Base-by-base conservation (phyloP, 306 rosid species). In the Glycine latifolia region DNA sequence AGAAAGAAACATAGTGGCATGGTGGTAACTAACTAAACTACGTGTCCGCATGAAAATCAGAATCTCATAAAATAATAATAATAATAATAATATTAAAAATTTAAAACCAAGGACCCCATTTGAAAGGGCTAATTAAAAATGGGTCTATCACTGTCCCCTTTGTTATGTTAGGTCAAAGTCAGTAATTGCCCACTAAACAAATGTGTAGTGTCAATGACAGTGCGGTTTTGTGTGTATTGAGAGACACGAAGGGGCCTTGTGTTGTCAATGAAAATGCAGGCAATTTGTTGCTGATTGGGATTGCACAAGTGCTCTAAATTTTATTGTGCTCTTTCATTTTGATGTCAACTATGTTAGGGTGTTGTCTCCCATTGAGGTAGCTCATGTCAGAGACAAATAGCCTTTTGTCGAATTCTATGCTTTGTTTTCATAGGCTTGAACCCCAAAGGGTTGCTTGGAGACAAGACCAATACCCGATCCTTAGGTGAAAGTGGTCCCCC, bases 351-450 rank as follows among this genome's bases (percentile, higher is more conserved):
- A 56, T 82, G 78, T 71, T 52, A 59, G 55, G 82, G 65, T 15
- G 0, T 56, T 83, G 91, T 89, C 89, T 81, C 82, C 89, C 70
- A 47, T 76, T 76, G 31, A 68, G 85, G 84, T 76, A 41, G 78
- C 82, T 81, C 20, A 78, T 69, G 80, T 83, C 87, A 76, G 80
- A 61, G 6, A 26, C 79, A 50, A 67, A 20, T 80, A 67, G 39
- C 58, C 83, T 81, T 86, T 86, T 90, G 87, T 82, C 87, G 63
- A 71, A 70, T 80, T 73, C 12, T 35, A 47, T 53, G 74, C 48
- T 82, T 76, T 9, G n/a, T 55, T 71, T 67, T 71, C 31, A 26
- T 26, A 26, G 31, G 31, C 31, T 26, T 56, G 3, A 73, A 65
- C 46, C 58, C n/a, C 47, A 71, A 12, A 49, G 8, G 68, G 49